A percentile compares a stretch with the other conserved stretches of the same genome.
These are phyloP conservation scores for Auxenochlorella protothecoides DNA, from an alignment of 139 green algal genomes.

Conservation along the genomic window DNA sequence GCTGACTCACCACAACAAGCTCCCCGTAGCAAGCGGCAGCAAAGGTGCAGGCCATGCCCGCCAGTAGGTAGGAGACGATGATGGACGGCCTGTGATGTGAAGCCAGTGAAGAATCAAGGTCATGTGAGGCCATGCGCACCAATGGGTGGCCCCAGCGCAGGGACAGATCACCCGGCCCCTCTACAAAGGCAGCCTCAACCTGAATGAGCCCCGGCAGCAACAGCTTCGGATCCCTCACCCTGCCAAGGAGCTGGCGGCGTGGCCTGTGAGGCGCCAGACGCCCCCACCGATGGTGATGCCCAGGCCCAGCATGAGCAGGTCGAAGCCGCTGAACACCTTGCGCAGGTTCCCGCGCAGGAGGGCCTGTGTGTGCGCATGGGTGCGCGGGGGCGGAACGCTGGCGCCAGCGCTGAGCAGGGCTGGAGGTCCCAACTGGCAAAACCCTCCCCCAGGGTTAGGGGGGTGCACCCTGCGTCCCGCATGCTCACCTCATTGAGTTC, in stretches of 20 bases:
- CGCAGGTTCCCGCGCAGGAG: constrained; percentile 17
- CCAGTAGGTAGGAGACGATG: constrained; percentile 14
- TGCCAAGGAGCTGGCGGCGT: constrained; percentile 1
- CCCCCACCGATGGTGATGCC: constrained; percentile 20
- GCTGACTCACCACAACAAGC: constrained; percentile 9
- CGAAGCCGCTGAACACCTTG: constrained; percentile 11
- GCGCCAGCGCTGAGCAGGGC: not conserved
- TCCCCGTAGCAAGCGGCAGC: constrained; percentile 24
- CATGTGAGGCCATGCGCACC: too few species aligned
- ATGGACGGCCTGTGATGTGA: constrained; percentile 10
- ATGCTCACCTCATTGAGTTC: constrained; percentile 21
- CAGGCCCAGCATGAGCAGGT: constrained; percentile 24
- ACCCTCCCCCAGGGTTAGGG: not conserved
- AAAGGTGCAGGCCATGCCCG: constrained; percentile 4
- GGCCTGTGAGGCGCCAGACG: constrained; percentile 13
- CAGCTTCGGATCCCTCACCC: constrained; percentile 9
- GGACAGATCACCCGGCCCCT: too few species aligned
- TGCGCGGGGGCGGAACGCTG: not conserved
- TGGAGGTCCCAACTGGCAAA: not conserved
- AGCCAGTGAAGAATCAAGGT: too few species aligned
- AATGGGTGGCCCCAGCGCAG: too few species aligned
- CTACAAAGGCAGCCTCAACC: too few species aligned
- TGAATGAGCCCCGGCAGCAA: too few species aligned
- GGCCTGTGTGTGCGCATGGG: constrained; percentile 7
- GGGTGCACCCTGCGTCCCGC: not conserved